Evolutionary conservation across 257 asterid species (phyloP), one percentile per base, ranked within the genome.

Genomic region (Solanum verrucosum): DNA sequence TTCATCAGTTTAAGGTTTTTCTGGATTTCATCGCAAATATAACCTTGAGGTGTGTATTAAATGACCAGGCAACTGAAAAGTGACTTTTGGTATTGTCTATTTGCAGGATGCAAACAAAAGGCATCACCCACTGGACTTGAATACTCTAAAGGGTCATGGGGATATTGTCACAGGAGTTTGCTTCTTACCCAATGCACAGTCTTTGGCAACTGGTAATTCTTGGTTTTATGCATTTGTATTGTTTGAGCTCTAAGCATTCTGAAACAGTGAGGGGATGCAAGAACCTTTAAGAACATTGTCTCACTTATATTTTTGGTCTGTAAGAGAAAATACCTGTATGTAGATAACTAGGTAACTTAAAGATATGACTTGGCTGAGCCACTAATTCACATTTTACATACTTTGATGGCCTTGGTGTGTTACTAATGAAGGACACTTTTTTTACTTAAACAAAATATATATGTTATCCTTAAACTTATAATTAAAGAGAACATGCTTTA

Each of bases 81-180:
- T 46, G 38, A 74, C 68, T 12, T 49, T 73, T 52, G 73, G 18
- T 63, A 27, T 31, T 73, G 88, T n/a, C 35, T 90, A 38, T 89
- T 88, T 73, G 90, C 86, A 97, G 99, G 99, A 94, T 89, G 94
- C 93, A 63, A 93, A 92, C 89, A 95, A 93, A 92, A 91, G 92
- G 93, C 99, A 95, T 87, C 99, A 96, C 90, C 95, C 89, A 77
- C 90, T 97, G 95, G 99, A 97, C 93, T 93, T 97, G 95, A 97
- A 97, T 91, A 97, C 99, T 79, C 91, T 97, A 89, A 97, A 97
- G 92, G 99, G 99, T 79, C 99, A 97, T 89, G 95, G 98, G 13
- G 99, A 96, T 92, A 94, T 94, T 83, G 98, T 97, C 89, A 93
- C 96, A 15, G 96, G 98, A 56, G 75, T 97, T 49, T 93, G 97